A percentile compares a stretch with the other conserved stretches of the same genome.
Conservation (phyloP, 2,329 filamentous ascomycete species). For the Coniella vitis region DNA sequence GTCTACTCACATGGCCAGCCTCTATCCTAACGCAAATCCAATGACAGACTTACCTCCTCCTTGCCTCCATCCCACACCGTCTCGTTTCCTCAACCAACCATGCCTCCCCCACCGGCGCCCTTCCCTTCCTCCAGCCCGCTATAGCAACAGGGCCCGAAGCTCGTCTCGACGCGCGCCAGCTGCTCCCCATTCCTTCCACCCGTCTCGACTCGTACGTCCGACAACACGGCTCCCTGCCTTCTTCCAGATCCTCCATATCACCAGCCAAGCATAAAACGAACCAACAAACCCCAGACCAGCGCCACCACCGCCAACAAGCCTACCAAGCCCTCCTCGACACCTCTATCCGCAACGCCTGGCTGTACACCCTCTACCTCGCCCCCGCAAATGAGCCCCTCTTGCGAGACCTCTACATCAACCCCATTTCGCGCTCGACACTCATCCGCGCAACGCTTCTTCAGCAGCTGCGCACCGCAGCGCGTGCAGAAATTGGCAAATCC, state of each 20-base stretch:
- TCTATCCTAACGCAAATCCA: neutral
- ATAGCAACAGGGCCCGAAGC: neutral
- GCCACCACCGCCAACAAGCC: slow-evolving; percentile 53
- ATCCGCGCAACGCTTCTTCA: slow-evolving; percentile 57
- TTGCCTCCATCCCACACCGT: slow-evolving; percentile 62
- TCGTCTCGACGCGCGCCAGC: slow-evolving; percentile 31
- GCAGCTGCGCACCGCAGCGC: slow-evolving; percentile 67
- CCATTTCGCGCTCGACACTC: slow-evolving; percentile 50
- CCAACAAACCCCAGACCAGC: slow-evolving; percentile 32
- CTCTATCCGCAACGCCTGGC: slow-evolving; percentile 78
- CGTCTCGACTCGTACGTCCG: slow-evolving; percentile 12
- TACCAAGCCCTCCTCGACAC: slow-evolving; percentile 74
- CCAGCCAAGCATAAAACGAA: slow-evolving; percentile 3
- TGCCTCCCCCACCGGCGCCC: slow-evolving; percentile 78
- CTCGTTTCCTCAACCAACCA: slow-evolving; percentile 78
- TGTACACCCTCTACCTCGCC: slow-evolving; percentile 76
- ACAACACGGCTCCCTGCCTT: slow-evolving; percentile 6
- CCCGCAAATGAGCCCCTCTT: slow-evolving; percentile 63
- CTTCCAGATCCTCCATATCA: neutral
- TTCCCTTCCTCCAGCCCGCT: slow-evolving; percentile 74
- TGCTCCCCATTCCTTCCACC: slow-evolving; percentile 15
- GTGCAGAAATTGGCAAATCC: slow-evolving; percentile 63
- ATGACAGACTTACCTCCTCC: slow-evolving; percentile 70
- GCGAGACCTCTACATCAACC: slow-evolving; percentile 61
- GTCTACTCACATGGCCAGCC: neutral